A percentile compares a stretch with the other conserved stretches of the same genome.
phyloP scores from a whole-genome alignment of 2,329 filamentous ascomycete species.

The Tolypocladium inflatum region DNA sequence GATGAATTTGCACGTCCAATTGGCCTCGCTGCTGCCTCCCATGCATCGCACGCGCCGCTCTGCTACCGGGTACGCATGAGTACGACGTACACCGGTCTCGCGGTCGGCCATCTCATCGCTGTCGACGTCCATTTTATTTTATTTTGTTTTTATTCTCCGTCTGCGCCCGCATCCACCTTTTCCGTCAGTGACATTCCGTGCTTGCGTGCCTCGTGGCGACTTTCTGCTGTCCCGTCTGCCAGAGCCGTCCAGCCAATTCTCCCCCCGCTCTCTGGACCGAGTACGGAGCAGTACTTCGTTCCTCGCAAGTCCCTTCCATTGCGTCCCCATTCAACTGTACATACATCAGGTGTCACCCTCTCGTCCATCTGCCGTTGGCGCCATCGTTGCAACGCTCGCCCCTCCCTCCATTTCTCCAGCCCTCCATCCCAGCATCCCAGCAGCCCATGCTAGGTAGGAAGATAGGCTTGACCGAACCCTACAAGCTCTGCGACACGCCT shows the following conservation, averaged over 20 bases:
- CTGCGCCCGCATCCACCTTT: too few relatives aligned
- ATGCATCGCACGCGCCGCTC: not conserved
- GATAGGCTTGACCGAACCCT: not conserved
- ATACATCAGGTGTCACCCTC: not conserved
- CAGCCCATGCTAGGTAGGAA: not conserved
- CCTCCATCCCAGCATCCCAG: not conserved
- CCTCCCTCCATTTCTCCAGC: not conserved
- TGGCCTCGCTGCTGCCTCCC: not conserved
- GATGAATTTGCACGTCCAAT: not conserved
- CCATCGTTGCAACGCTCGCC: not conserved
- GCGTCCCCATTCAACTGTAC: not conserved
- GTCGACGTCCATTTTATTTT: not conserved
- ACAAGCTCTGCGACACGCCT: not conserved
- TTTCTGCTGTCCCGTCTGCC: not conserved
- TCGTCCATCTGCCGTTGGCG: not conserved
- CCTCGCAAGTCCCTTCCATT: not conserved
- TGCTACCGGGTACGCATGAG: not conserved
- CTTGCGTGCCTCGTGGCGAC: not conserved
- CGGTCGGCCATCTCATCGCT: not conserved
- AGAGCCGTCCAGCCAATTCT: too few relatives aligned
- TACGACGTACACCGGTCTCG: not conserved
- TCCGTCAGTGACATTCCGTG: too few relatives aligned
- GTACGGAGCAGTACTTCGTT: not conserved
- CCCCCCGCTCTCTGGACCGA: not conserved
- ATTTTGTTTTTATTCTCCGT: not conserved